phyloP scores from a whole-genome alignment of 345 rosid genomes.

The Salix viminalis region DNA sequence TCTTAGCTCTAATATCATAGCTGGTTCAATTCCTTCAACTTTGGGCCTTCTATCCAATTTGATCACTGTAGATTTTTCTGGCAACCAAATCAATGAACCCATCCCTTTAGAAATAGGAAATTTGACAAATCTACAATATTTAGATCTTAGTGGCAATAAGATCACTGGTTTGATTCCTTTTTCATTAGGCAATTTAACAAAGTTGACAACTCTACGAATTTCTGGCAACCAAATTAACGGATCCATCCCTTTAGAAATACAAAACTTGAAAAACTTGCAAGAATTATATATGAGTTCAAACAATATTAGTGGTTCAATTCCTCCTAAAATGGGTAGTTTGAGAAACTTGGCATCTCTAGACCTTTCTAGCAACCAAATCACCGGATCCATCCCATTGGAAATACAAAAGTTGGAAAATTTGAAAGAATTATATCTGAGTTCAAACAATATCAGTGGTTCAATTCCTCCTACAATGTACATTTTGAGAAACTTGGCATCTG shows the following conservation, averaged over 20 bases:
- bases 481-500: rapidly evolving
- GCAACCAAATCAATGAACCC: not conserved
- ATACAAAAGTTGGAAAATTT: not conserved
- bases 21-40: not conserved
- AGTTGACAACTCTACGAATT: not conserved
- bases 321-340: not conserved
- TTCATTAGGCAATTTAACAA: too few species aligned
- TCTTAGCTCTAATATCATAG: not conserved
- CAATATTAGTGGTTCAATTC: not conserved
- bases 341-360: rapidly evolving
- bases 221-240: too few species aligned
- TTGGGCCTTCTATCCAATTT: not conserved
- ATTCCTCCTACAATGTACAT: not conserved
- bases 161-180: too few species aligned
- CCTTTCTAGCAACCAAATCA: too few species aligned
- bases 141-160: too few species aligned
- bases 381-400: not conserved
- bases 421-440: not conserved
- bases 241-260: not conserved
- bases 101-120: not conserved
- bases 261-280: not conserved
- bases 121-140: too few species aligned
- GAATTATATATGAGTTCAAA: not conserved
- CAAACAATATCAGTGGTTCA: not conserved
- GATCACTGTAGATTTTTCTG: not conserved